Evolutionary conservation across 495 filamentous ascomycete genomes (phyloP).

Genomic region (Cryomyces antarcticus): DNA sequence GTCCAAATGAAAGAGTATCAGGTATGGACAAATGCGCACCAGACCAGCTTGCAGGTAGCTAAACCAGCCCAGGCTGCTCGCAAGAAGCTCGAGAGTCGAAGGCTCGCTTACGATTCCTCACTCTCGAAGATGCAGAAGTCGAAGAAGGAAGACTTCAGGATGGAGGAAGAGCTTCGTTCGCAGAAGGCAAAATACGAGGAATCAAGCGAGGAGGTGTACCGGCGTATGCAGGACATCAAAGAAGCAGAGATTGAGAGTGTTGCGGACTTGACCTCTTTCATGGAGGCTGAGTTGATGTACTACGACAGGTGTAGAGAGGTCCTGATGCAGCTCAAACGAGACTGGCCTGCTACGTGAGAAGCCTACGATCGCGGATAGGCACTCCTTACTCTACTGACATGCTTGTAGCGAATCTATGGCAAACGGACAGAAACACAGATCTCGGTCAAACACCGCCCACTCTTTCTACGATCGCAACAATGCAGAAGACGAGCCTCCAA

Average conservation of each 20-base stretch:
- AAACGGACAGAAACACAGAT: slow-evolving; percentile 20
- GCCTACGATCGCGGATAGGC: not conserved
- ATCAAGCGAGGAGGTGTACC: slow-evolving; percentile 75
- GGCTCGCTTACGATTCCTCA: slow-evolving; percentile 81
- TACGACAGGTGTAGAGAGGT: slow-evolving; percentile 76
- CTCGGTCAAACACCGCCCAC: slow-evolving; percentile 41
- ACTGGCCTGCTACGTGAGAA: slow-evolving; percentile 44
- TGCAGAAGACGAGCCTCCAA: slow-evolving; percentile 36
- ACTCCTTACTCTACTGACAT: slow-evolving; percentile 3
- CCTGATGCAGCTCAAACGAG: slow-evolving; percentile 41
- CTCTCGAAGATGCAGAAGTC: slow-evolving; percentile 82
- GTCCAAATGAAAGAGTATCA: slow-evolving; percentile 98
- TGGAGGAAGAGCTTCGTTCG: slow-evolving; percentile 80
- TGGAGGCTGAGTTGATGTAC: slow-evolving; percentile 82
- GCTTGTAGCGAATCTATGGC: slow-evolving; percentile 2
- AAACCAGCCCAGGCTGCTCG: slow-evolving; percentile 40
- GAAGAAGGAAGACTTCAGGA: slow-evolving; percentile 79
- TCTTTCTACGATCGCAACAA: slow-evolving; percentile 38
- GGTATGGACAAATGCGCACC: slow-evolving; percentile 23
- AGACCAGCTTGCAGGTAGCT: not conserved
- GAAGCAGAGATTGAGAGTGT: slow-evolving; percentile 75
- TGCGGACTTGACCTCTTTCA: slow-evolving; percentile 55
- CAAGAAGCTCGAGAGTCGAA: slow-evolving; percentile 85
- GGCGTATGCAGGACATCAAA: slow-evolving; percentile 93
- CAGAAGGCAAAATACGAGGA: slow-evolving; percentile 96